Evolutionary conservation across 768 basidiomycete genomes (phyloP).

Genomic region (Russula compacta): DNA sequence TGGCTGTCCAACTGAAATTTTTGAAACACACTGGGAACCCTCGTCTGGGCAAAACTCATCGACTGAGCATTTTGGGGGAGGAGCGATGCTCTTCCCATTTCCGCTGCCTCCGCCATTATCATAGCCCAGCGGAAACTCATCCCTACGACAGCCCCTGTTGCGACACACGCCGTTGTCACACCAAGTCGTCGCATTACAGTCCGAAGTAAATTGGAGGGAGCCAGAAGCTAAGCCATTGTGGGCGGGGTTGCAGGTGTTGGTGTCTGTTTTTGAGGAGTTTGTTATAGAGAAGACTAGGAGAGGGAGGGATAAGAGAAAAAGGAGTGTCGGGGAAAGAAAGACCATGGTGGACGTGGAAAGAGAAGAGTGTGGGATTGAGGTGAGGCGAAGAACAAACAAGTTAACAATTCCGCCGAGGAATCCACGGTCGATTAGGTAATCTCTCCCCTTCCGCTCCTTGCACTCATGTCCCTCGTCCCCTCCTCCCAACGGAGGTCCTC

Average conservation of each 20-base stretch:
- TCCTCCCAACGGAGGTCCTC: not conserved
- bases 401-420: not conserved
- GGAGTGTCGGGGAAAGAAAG: conserved; percentile 38
- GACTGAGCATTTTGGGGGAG: conserved; percentile 53
- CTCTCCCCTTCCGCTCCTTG: not conserved
- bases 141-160: conserved; percentile 60
- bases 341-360: conserved; percentile 19
- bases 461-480: conserved; percentile 1
- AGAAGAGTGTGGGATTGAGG: not conserved
- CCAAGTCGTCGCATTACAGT: conserved; percentile 65
- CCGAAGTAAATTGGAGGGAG: conserved; percentile 72
- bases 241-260: conserved; percentile 39
- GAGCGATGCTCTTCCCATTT: conserved; percentile 20
- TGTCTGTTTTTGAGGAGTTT: conserved; percentile 28
- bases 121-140: conserved; percentile 73
- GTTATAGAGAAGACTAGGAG: conserved; percentile 26
- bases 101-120: conserved; percentile 16
- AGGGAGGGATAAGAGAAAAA: conserved; percentile 38
- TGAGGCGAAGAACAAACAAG: too few relatives aligned
- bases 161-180: conserved; percentile 53
- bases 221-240: conserved; percentile 64
- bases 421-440: not conserved
- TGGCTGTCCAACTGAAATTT: conserved; percentile 50
- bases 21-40: conserved; percentile 52
- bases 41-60: conserved; percentile 83